Conservation (phyloP, 2,329 filamentous ascomycete species). For the Bipolaris victoriae region DNA sequence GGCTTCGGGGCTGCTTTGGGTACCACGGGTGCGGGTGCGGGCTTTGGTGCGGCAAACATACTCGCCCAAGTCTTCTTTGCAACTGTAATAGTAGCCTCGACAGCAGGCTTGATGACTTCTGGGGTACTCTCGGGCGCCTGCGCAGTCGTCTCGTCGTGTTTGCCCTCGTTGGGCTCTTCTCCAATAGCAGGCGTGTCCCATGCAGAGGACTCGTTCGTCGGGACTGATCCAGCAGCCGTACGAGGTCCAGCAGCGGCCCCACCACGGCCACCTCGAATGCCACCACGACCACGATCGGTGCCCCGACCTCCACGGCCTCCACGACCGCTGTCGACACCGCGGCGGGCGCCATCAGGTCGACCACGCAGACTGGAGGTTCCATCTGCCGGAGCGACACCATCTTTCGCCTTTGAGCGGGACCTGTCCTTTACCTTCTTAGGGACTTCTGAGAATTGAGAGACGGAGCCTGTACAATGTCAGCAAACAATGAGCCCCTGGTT, state of each 20-base stretch:
- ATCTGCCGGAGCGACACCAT: slow-evolving; percentile 61
- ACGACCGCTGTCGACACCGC: slow-evolving; percentile 47
- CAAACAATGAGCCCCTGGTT: slow-evolving; percentile 7
- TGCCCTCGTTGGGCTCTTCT: slow-evolving; percentile 28
- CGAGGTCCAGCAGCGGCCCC: slow-evolving; percentile 69
- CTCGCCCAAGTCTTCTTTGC: slow-evolving; percentile 61
- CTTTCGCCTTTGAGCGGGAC: slow-evolving; percentile 74
- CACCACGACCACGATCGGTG: slow-evolving; percentile 62
- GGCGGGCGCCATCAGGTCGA: slow-evolving; percentile 31
- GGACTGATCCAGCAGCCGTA: slow-evolving; percentile 63
- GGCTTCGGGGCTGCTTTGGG: slow-evolving; percentile 46
- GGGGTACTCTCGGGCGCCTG: slow-evolving; percentile 25
- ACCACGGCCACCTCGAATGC: slow-evolving; percentile 65
- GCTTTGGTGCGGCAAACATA: slow-evolving; percentile 59
- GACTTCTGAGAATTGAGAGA: slow-evolving; percentile 85
- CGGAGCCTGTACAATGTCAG: slow-evolving; percentile 62
- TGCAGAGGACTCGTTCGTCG: slow-evolving; percentile 71
- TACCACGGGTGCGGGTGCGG: slow-evolving; percentile 54
- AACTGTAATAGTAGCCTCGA: slow-evolving; percentile 38
- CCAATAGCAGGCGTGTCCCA: slow-evolving; percentile 59
- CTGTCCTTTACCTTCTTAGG: slow-evolving; percentile 74
- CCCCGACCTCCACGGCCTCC: slow-evolving; percentile 59
- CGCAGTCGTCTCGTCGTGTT: slow-evolving; percentile 30
- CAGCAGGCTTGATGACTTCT: slow-evolving; percentile 25
- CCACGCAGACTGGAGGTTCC: slow-evolving; percentile 46